A percentile compares a stretch with the other conserved stretches of the same genome.
phyloP scores from a whole-genome alignment of 2,329 filamentous ascomycete species.

The Elsinoe batatas region DNA sequence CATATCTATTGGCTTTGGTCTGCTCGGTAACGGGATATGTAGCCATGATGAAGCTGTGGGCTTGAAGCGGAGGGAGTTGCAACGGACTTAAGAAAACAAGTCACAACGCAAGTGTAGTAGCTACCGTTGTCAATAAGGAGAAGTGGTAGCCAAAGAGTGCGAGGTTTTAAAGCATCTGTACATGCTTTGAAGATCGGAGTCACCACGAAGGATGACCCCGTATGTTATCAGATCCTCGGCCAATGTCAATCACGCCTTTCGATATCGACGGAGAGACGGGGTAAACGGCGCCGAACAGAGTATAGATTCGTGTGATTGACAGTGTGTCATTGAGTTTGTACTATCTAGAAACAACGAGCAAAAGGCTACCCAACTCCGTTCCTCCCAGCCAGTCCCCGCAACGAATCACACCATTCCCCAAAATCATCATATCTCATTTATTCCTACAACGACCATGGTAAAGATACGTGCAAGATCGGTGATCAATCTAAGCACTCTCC shows the following conservation, averaged over 20 bases:
- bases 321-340: not conserved
- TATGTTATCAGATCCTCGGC: not conserved
- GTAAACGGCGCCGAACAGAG: not conserved
- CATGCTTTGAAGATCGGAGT: not conserved
- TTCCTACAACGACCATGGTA: not conserved
- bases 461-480: not conserved
- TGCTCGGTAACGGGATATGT: slow-evolving; percentile 1
- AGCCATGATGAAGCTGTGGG: not conserved
- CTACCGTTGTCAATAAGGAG: too few species aligned
- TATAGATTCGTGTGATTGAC: not conserved
- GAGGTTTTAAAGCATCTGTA: too few species aligned
- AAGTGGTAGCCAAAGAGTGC: too few species aligned
- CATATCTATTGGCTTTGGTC: slow-evolving; percentile 1
- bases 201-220: not conserved
- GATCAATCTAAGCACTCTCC: slow-evolving; percentile 8
- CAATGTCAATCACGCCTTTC: not conserved
- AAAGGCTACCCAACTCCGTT: not conserved
- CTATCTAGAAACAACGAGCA: slow-evolving; percentile 1
- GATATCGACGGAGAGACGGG: not conserved
- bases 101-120: too few species aligned
- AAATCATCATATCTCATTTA: not conserved
- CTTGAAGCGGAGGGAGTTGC: not conserved
- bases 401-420: not conserved
- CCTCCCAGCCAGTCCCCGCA: not conserved
- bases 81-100: not conserved